Evolutionary conservation across 108 stramenopile genomes (phyloP).

Genomic region (Nitzschia palea): DNA sequence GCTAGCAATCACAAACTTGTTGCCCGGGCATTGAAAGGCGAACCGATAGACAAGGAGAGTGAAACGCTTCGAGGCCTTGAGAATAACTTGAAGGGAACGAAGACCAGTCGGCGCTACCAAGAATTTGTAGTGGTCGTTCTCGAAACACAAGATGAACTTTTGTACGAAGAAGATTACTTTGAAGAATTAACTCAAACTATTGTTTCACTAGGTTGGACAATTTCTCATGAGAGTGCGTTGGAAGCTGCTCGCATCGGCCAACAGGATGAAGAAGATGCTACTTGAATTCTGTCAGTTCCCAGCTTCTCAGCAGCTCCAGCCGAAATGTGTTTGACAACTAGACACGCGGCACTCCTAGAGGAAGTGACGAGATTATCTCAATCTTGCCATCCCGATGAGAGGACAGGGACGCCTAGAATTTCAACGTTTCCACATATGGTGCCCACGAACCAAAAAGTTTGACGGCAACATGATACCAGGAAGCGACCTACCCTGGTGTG

Average conservation of each 20-base stretch:
- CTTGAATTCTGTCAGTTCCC: no score
- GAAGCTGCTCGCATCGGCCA: background rate
- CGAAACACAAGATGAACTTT: slow-evolving; percentile 12
- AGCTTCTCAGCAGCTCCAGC: no score
- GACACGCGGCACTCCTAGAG: no score
- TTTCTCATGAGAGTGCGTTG: background rate
- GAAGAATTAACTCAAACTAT: background rate
- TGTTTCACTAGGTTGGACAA: background rate
- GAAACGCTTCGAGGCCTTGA: slow-evolving; percentile 2
- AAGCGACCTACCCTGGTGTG: no score
- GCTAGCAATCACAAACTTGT: background rate
- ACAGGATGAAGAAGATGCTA: background rate
- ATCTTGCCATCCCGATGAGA: no score
- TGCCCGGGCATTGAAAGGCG: background rate
- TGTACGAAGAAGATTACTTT: background rate
- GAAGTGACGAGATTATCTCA: no score
- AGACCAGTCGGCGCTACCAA: background rate
- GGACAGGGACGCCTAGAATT: no score
- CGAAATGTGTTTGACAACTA: no score
- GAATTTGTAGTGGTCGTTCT: background rate
- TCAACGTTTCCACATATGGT: no score
- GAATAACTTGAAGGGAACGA: background rate
- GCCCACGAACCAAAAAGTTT: no score
- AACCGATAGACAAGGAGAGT: background rate
- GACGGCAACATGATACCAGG: no score